Evolutionary conservation across 176 grass and related monocot genomes (phyloP).

Genomic region (Dactylis glomerata): DNA sequence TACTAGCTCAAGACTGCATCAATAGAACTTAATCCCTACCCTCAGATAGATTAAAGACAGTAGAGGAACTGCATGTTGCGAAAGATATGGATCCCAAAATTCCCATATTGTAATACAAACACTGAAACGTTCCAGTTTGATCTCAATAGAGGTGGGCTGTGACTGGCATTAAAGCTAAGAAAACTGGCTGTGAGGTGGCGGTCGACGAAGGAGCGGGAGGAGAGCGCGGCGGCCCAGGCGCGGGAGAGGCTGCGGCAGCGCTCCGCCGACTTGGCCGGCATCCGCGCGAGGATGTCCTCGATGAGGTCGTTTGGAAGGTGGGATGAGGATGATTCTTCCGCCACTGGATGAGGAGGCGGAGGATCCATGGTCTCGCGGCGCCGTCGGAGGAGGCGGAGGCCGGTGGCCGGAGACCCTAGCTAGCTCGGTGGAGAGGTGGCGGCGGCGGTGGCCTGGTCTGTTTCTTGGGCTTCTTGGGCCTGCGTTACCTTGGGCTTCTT

Average conservation of each 20-base stretch:
- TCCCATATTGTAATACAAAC: too few relatives aligned
- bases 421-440: background rate
- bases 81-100: background rate
- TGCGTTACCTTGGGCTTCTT: too few relatives aligned
- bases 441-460: background rate
- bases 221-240: background rate
- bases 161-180: too few relatives aligned
- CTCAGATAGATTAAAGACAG: background rate
- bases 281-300: slow-evolving; percentile 6
- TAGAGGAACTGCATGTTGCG: background rate
- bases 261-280: background rate
- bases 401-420: background rate
- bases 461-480: too few relatives aligned
- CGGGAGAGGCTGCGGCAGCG: background rate
- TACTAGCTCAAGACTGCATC: background rate
- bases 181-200: background rate
- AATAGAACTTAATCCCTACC: background rate
- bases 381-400: background rate
- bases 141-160: too few relatives aligned
- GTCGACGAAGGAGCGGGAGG: background rate
- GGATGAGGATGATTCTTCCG: background rate
- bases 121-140: too few relatives aligned
- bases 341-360: background rate
- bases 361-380: background rate
- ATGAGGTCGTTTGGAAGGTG: background rate